These are phyloP conservation scores for Dorcoceras hygrometricum DNA, from an alignment of 257 asterid species.

Conservation along the genomic window DNA sequence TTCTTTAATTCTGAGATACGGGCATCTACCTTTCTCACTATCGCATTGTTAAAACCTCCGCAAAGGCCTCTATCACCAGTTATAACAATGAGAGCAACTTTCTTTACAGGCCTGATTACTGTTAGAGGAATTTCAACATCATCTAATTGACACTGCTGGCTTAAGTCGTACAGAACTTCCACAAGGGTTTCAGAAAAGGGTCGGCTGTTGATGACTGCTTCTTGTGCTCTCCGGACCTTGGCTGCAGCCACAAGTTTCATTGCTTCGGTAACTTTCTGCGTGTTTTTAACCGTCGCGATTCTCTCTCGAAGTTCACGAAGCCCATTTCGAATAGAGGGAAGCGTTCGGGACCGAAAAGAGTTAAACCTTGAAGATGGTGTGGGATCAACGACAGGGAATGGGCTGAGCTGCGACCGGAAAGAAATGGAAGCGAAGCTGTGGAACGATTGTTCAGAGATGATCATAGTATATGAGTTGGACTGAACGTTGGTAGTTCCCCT, in stretches of 20 bases:
- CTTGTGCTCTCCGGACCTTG: constrained; percentile 71
- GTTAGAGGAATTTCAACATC: constrained; percentile 66
- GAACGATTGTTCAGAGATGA: constrained; percentile 10
- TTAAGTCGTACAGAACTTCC: constrained; percentile 44
- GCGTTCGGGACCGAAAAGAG: not conserved
- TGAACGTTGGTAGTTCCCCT: constrained; percentile 22
- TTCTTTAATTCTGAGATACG: constrained; percentile 46
- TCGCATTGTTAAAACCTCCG: constrained; percentile 57
- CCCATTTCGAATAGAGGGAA: constrained; percentile 35
- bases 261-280: constrained; percentile 68
- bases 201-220: constrained; percentile 57
- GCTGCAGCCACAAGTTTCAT: constrained; percentile 80
- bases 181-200: constrained; percentile 69
- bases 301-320: constrained; percentile 61
- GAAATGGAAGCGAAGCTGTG: constrained; percentile 25
- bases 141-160: constrained; percentile 54
- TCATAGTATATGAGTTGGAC: constrained; percentile 21
- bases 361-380: constrained; percentile 21
- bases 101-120: constrained; percentile 55
- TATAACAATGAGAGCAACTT: constrained; percentile 56
- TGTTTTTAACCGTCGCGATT: constrained; percentile 56
- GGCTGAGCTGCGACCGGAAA: constrained; percentile 37
- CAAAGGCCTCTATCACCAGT: constrained; percentile 76
- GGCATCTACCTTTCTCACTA: constrained; percentile 49
- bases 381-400: constrained; percentile 18